A percentile compares a stretch with the other conserved stretches of the same genome.
Evolutionary conservation across 306 rosid genomes (phyloP).

Genomic region (Quercus gilva): DNA sequence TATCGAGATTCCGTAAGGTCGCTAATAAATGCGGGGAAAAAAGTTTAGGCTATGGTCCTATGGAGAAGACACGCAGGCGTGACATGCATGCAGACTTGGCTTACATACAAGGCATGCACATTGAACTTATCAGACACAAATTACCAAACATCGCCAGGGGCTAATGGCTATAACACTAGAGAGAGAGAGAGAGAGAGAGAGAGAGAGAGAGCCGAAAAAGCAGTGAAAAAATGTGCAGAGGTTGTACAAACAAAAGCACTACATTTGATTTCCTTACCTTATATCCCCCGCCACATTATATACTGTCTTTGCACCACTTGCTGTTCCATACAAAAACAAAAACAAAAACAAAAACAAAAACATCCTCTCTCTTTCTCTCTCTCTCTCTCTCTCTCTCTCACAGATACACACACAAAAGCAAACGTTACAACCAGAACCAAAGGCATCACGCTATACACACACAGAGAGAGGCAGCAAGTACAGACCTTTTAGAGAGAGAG

Average conservation of each 20-base stretch:
- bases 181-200: slow-evolving; percentile 2
- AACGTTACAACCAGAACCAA: background rate
- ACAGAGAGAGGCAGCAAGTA: background rate
- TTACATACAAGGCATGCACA: slow-evolving; percentile 2
- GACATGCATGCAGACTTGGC: too few species aligned
- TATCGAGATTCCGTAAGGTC: too few species aligned
- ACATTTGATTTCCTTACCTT: too few species aligned
- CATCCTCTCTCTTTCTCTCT: background rate
- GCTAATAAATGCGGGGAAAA: too few species aligned
- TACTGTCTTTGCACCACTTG: too few species aligned
- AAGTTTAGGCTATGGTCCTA: too few species aligned
- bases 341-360: too few species aligned
- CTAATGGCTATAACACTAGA: background rate
- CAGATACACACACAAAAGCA: background rate
- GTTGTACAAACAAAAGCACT: background rate
- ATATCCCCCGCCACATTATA: too few species aligned
- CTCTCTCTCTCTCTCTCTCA: background rate
- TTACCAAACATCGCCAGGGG: slow-evolving; percentile 34
- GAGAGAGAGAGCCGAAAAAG: background rate
- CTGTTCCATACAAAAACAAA: too few species aligned
- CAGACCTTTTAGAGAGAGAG: background rate
- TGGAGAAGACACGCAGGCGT: too few species aligned
- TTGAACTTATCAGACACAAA: slow-evolving; percentile 27
- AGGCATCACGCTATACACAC: background rate
- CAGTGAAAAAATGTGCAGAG: background rate